Conservation (phyloP, 345 rosid species). For the Reutealis trisperma region DNA sequence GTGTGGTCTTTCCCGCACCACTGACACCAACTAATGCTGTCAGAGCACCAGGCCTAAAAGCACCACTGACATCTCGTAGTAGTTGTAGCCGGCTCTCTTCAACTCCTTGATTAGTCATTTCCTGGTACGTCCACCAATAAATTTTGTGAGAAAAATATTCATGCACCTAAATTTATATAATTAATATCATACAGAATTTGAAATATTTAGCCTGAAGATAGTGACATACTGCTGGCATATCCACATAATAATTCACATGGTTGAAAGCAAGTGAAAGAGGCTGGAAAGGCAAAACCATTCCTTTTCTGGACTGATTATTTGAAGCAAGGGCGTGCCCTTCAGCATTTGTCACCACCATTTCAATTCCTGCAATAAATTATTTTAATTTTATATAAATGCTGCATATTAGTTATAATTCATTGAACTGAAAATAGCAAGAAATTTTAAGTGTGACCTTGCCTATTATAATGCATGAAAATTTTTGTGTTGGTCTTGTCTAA, state of each 20-base stretch:
- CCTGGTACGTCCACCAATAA: conserved; percentile 39
- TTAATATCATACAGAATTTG: background rate
- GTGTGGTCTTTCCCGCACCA: conserved; percentile 89
- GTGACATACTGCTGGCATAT: conserved; percentile 71
- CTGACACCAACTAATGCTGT: conserved; percentile 81
- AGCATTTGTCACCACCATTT: conserved; percentile 30
- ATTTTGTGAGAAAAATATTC: background rate
- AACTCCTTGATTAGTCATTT: conserved; percentile 66
- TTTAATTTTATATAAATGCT: background rate
- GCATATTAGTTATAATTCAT: background rate
- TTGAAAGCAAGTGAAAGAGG: conserved; percentile 75
- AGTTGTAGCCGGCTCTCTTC: conserved; percentile 62
- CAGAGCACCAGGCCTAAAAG: conserved; percentile 75
- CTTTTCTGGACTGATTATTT: conserved; percentile 30
- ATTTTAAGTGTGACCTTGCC: background rate
- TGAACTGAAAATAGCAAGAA: background rate
- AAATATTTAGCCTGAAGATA: background rate
- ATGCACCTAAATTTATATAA: background rate
- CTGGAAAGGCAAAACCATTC: conserved; percentile 78
- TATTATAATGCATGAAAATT: background rate
- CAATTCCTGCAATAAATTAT: conserved; percentile 29
- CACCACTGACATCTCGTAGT: conserved; percentile 63
- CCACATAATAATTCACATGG: conserved; percentile 66
- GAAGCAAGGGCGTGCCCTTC: conserved; percentile 17
- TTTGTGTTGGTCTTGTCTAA: no score